Evolutionary conservation across 1,284 basidiomycete genomes (phyloP).

Genomic region (Malassezia dermatis): DNA sequence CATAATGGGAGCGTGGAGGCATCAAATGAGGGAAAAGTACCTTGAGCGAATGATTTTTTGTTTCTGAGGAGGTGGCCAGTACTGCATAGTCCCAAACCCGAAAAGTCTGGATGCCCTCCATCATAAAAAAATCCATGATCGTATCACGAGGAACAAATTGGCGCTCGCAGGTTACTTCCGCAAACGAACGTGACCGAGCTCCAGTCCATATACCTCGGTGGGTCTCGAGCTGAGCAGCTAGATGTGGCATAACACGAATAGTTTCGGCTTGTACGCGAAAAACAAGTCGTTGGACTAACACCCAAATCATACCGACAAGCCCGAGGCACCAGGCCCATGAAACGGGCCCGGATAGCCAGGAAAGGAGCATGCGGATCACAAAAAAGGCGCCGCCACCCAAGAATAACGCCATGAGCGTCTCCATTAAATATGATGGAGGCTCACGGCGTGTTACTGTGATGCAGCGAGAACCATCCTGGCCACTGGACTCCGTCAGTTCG

Average conservation of each 20-base stretch:
- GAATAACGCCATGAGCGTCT: not conserved
- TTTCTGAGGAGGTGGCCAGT: conserved; percentile 17
- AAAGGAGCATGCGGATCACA: not conserved
- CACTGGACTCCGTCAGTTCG: conserved; percentile 8
- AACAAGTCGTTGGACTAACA: not conserved
- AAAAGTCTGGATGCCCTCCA: conserved; percentile 27
- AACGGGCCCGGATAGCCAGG: not conserved
- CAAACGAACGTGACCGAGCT: not conserved
- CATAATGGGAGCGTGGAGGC: conserved; percentile 19
- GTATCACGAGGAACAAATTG: conserved; percentile 28
- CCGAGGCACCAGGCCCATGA: not conserved
- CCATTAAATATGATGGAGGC: not conserved
- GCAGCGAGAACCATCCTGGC: conserved; percentile 11
- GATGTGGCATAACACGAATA: conserved; percentile 21
- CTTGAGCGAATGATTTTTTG: not conserved
- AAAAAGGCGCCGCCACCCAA: not conserved
- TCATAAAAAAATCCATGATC: conserved; percentile 32
- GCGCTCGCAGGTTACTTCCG: not conserved
- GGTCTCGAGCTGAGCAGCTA: conserved; percentile 34
- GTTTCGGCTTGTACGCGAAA: conserved; percentile 3
- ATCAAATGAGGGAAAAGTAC: conserved; percentile 19
- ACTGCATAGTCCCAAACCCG: conserved; percentile 27
- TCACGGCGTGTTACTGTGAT: conserved; percentile 7
- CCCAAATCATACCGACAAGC: not conserved
- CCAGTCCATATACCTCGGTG: conserved; percentile 18